Evolutionary conservation across 129 eudicot species (phyloP), one percentile per base, ranked within the genome.

Genomic region (Helianthus tuberosus): DNA sequence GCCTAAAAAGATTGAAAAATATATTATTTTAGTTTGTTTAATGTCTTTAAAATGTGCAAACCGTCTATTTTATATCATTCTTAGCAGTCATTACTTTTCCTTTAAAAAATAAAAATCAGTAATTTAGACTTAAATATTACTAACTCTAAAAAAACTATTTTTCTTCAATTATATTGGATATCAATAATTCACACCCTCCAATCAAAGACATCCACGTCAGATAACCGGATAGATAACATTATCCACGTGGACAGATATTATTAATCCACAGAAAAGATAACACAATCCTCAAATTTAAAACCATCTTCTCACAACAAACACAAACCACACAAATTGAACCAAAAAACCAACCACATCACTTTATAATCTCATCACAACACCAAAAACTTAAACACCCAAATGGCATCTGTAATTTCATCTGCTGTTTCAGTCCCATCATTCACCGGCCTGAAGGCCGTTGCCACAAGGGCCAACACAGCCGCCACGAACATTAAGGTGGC

Each of bases 341-440:
- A 69, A 76, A 41, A 52, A 35, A 74, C 44, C 86, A 77, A 48
- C 62, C 79, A 25, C 75, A 32, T 61, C 72, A 59, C 64, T n/a
- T 59, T 27, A 23, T 27, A 23, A 43, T 1, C 47, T 55, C 41
- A 36, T 49, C 66, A 57, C 52, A 47, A 68, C 47, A 71, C 57
- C 66, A 9, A 43, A 54, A 60, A 47, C n/a, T 8, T 57, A 58
- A 68, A 69, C 17, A 23, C 5, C 5, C 52, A 25, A 81, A 89
- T 89, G 91, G 89, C 96, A 74, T 73, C 77, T 35, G 68, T 89
- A 17, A 81, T 92, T 64, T 89, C 96, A 44, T 80, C 91, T n/a
- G 84, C 91, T 14, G 86, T 89, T 68, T 68, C 93, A 74, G 79
- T 91, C 82, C 93, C 97, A 65, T 79, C 93, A 20, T 85, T 92